phyloP scores from a whole-genome alignment of 176 grass and related monocot species.

The Rhynchospora pubera region DNA sequence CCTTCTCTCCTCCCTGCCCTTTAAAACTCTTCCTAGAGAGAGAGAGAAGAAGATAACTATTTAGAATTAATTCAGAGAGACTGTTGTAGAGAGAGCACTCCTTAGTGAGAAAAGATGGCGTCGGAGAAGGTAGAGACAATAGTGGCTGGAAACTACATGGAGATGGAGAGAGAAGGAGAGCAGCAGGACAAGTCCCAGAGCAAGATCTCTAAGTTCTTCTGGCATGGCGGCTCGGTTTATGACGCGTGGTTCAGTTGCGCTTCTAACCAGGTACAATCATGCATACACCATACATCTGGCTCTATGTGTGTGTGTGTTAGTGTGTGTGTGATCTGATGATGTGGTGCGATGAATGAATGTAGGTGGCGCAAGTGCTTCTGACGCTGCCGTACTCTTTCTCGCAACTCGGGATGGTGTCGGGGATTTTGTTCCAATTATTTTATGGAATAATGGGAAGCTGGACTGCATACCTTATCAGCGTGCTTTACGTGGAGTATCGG shows the following conservation, averaged over 20 bases:
- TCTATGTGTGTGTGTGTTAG: too few species aligned
- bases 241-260: constrained; percentile 99
- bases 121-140: constrained; percentile 98
- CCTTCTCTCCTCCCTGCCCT: constrained; percentile 35
- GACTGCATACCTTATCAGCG: constrained; percentile 92
- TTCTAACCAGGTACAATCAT: constrained; percentile 63
- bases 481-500: constrained; percentile 87
- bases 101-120: constrained; percentile 35
- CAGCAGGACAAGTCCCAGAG: neutral
- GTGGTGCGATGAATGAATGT: neutral
- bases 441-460: constrained; percentile 93
- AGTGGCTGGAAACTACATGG: constrained; percentile 84
- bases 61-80: neutral
- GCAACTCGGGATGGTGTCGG: constrained; percentile 82
- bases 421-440: constrained; percentile 62
- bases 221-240: constrained; percentile 82
- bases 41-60: neutral
- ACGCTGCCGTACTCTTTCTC: constrained; percentile 98
- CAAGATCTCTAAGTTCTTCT: constrained; percentile 46
- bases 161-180: constrained; percentile 70
- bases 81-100: neutral
- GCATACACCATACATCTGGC: neutral
- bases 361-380: constrained; percentile 98
- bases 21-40: constrained; percentile 10
- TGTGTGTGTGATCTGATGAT: constrained; percentile 10